Percentiles rank a stretch among this genome's conserved stretches.
Conservation (phyloP, 2,329 filamentous ascomycete genomes). For the Trichophyton benhamiae region DNA sequence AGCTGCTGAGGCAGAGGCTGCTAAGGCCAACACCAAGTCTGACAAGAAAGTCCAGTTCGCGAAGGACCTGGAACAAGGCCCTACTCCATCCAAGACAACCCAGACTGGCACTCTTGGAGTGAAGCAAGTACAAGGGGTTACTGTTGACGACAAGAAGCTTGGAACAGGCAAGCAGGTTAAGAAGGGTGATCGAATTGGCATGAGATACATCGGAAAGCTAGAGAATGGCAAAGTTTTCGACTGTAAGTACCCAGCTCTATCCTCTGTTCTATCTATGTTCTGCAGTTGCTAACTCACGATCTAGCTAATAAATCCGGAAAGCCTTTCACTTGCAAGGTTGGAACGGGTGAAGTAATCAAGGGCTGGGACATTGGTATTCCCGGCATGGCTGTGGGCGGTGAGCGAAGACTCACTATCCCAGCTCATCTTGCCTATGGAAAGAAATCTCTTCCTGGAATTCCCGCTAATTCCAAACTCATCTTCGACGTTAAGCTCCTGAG, state of each 20-base stretch:
- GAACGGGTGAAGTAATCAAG: constrained; percentile 92
- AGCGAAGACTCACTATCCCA: constrained; percentile 85
- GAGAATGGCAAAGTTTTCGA: constrained; percentile 92
- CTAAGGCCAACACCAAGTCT: constrained; percentile 46
- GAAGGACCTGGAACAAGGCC: constrained; percentile 96
- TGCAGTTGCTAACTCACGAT: constrained; percentile 6
- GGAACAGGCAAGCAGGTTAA: constrained; percentile 76
- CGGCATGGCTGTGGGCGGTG: constrained; percentile 86
- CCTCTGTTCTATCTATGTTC: background rate
- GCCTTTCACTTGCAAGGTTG: constrained; percentile 92
- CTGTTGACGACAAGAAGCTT: constrained; percentile 87
- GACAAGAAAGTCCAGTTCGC: constrained; percentile 98
- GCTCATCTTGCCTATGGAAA: constrained; percentile 80
- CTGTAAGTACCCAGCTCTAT: constrained; percentile 45
- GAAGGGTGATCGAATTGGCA: constrained; percentile 78
- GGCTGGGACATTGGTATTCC: constrained; percentile 92
- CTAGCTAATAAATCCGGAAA: constrained; percentile 97
- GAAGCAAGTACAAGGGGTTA: constrained; percentile 78
- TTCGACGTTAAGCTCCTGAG: constrained; percentile 84
- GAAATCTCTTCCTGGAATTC: constrained; percentile 71
- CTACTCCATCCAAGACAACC: constrained; percentile 54
- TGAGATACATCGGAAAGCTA: constrained; percentile 97
- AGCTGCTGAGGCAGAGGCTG: constrained; percentile 45
- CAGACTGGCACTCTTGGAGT: constrained; percentile 50
- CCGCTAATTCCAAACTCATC: constrained; percentile 75